Conservation (phyloP, 306 rosid genomes). For the Quercus cerris region DNA sequence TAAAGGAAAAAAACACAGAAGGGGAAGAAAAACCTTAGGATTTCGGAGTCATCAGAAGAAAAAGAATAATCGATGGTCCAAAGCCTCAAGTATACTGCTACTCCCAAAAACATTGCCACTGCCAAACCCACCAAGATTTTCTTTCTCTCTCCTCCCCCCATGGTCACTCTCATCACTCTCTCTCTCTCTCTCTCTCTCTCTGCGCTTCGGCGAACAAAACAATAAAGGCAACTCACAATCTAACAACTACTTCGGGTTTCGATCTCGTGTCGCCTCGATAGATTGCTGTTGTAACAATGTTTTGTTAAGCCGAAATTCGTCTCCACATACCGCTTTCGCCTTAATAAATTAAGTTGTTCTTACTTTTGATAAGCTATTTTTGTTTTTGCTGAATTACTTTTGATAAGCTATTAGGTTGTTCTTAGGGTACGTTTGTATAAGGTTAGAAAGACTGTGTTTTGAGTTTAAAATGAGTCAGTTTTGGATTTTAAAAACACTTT, state of each 20-base stretch:
- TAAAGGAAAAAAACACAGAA: background rate
- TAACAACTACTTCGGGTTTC: background rate
- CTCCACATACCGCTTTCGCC: too few species aligned
- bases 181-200: background rate
- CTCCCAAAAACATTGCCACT: slow-evolving; percentile 60
- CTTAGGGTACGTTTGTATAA: too few species aligned
- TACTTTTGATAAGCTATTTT: too few species aligned
- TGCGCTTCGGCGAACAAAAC: background rate
- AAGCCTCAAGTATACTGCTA: slow-evolving; percentile 59
- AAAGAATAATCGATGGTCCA: slow-evolving; percentile 63
- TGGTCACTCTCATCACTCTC: background rate
- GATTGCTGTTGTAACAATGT: too few species aligned
- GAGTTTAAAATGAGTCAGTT: too few species aligned
- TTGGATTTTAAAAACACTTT: too few species aligned
- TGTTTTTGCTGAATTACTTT: too few species aligned
- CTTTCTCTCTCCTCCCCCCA: slow-evolving; percentile 19
- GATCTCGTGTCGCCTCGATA: background rate
- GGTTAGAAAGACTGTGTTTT: too few species aligned
- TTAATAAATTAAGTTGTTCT: too few species aligned
- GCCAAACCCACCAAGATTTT: slow-evolving; percentile 41
- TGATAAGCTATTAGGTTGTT: too few species aligned
- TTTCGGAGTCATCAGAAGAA: slow-evolving; percentile 55
- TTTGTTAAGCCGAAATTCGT: too few species aligned
- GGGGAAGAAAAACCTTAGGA: slow-evolving; percentile 44
- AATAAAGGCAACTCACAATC: background rate